These are phyloP conservation scores for Furcasterigmium furcatum DNA, from an alignment of 2,329 filamentous ascomycete genomes.

Conservation along the genomic window DNA sequence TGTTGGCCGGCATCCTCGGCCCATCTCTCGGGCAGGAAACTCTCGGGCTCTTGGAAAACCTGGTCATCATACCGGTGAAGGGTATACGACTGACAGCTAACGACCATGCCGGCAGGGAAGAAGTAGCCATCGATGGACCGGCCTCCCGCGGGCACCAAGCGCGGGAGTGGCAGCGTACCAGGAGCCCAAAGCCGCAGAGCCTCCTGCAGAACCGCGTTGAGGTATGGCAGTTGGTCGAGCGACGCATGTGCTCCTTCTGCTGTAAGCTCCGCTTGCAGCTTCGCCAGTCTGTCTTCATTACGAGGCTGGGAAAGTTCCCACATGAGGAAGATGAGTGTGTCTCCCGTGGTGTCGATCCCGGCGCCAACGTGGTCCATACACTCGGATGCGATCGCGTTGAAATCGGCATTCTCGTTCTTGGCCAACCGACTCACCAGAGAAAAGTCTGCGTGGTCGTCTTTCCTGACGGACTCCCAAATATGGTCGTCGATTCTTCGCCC, in stretches of 20 bases:
- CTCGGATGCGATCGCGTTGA: conserved; percentile 61
- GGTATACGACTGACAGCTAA: conserved; percentile 59
- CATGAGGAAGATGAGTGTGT: conserved; percentile 67
- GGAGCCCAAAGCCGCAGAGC: conserved; percentile 59
- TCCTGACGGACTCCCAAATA: too few species aligned
- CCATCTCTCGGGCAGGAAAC: conserved; percentile 81
- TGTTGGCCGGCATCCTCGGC: conserved; percentile 69
- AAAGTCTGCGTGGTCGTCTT: too few species aligned
- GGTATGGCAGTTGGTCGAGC: conserved; percentile 50
- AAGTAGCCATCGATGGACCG: conserved; percentile 51
- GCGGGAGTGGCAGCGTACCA: conserved; percentile 63
- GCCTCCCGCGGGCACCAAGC: conserved; percentile 51
- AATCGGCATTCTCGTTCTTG: too few species aligned
- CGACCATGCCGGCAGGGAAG: conserved; percentile 50
- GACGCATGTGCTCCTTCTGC: conserved; percentile 28
- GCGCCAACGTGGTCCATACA: conserved; percentile 70
- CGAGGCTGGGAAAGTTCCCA: conserved; percentile 63
- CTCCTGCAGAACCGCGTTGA: conserved; percentile 63
- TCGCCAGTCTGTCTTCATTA: conserved; percentile 45
- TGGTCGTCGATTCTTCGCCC: too few species aligned
- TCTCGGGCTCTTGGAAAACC: conserved; percentile 75
- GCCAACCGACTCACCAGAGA: too few species aligned
- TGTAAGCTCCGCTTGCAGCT: conserved; percentile 50
- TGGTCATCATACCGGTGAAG: conserved; percentile 55
- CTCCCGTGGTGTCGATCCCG: conserved; percentile 69